Percentiles rank a stretch among this genome's conserved stretches.
phyloP scores from a whole-genome alignment of 352 stramenopile species.

The Blastocystis sp. region DNA sequence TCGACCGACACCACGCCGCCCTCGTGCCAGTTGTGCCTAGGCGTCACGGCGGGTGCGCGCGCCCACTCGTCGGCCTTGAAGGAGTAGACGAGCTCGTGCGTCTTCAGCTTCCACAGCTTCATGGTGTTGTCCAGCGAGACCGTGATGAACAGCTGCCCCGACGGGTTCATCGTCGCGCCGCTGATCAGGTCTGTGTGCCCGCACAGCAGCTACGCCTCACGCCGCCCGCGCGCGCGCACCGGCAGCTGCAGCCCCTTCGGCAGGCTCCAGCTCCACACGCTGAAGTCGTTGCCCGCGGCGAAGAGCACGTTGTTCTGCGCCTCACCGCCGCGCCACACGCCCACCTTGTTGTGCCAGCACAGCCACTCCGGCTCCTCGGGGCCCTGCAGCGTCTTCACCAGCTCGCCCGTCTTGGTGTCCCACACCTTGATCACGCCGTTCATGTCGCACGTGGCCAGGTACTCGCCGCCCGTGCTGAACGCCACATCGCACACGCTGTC shows the following conservation, averaged over 20 bases:
- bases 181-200: conserved; percentile 46
- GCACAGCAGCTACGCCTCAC: conserved; percentile 13
- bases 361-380: conserved; percentile 58
- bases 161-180: conserved; percentile 6
- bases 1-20: conserved; percentile 43
- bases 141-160: conserved; percentile 55
- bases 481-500: conserved; percentile 56
- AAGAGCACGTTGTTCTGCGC: conserved; percentile 11
- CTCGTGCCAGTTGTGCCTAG: conserved; percentile 30
- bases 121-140: conserved; percentile 62
- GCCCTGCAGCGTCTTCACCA: conserved; percentile 37
- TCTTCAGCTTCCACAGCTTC: conserved; percentile 43
- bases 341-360: conserved; percentile 27
- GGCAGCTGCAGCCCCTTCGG: background rate
- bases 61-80: conserved; percentile 31
- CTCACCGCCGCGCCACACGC: background rate
- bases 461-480: conserved; percentile 33
- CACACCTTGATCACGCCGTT: conserved; percentile 41
- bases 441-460: conserved; percentile 47
- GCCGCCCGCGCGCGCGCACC: background rate
- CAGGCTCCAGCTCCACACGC: conserved; percentile 36
- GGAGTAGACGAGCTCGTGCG: background rate
- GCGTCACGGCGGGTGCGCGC: background rate
- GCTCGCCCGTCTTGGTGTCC: conserved; percentile 9
- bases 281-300: conserved; percentile 50